Percentiles rank a stretch among this genome's conserved stretches.
Conservation (phyloP, 1,284 basidiomycete genomes). For the Boletus semigastroideus region DNA sequence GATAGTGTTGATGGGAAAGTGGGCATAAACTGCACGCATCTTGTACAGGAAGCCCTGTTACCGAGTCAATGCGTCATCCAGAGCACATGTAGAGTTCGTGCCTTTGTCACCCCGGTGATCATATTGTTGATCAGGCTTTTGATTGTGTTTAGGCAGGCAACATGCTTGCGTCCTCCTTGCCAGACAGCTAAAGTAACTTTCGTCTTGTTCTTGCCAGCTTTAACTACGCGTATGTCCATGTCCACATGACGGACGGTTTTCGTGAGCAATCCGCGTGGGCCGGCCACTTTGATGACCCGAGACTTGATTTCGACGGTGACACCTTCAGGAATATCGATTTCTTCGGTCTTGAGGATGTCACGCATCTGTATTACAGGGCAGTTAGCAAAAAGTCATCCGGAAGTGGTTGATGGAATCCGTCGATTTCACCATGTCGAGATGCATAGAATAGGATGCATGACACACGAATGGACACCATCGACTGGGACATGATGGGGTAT, state of each 20-base stretch:
- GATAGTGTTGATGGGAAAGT: constrained; percentile 99
- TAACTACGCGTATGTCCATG: constrained; percentile 92
- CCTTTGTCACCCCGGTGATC: constrained; percentile 96
- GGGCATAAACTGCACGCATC: constrained; percentile 99
- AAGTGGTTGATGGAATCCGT: constrained; percentile 31
- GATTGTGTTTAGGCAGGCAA: constrained; percentile 97
- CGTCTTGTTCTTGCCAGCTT: constrained; percentile 60
- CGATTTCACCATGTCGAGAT: constrained; percentile 1
- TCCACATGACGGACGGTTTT: constrained; percentile 95
- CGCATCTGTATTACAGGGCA: constrained; percentile 61
- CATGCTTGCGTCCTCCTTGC: constrained; percentile 98
- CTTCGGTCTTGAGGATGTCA: constrained; percentile 92
- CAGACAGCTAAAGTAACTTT: constrained; percentile 94
- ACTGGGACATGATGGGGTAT: not conserved
- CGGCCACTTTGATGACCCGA: constrained; percentile 85
- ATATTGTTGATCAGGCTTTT: constrained; percentile 95
- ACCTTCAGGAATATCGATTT: constrained; percentile 85
- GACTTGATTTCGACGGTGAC: constrained; percentile 87
- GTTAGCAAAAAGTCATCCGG: constrained; percentile 25
- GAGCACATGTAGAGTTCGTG: not conserved
- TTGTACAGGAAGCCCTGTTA: constrained; percentile 96
- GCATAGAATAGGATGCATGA: constrained; percentile 6
- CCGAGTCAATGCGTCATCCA: constrained; percentile 3
- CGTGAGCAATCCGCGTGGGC: constrained; percentile 84
- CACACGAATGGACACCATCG: not conserved